Percentiles rank a stretch among this genome's conserved stretches.
Evolutionary conservation across 2,329 filamentous ascomycete genomes (phyloP).

Genomic region (Fusarium sp.): DNA sequence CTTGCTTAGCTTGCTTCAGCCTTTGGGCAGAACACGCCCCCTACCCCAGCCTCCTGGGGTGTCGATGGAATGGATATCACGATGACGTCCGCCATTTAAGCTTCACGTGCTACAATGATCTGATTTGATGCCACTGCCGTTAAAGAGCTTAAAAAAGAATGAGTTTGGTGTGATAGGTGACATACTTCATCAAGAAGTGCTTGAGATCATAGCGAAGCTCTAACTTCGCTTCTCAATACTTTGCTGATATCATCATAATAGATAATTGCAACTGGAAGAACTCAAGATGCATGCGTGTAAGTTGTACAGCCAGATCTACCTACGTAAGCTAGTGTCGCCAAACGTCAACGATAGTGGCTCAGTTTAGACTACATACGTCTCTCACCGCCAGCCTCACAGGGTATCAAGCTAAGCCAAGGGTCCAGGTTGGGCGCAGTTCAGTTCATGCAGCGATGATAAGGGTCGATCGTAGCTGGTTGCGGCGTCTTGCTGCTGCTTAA

Average conservation of each 20-base stretch:
- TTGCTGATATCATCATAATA: not conserved
- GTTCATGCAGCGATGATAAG: slow-evolving; percentile 26
- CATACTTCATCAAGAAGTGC: not conserved
- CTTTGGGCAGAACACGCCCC: slow-evolving; percentile 8
- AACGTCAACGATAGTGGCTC: slow-evolving; percentile 2
- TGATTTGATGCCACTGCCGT: slow-evolving; percentile 8
- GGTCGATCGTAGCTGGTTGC: slow-evolving; percentile 31
- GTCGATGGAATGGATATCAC: slow-evolving; percentile 9
- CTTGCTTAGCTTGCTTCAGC: slow-evolving; percentile 20
- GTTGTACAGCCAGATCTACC: slow-evolving; percentile 8
- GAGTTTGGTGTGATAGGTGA: not conserved
- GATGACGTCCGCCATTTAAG: slow-evolving; percentile 25
- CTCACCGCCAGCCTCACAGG: slow-evolving; percentile 27
- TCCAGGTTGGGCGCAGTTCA: slow-evolving; percentile 15
- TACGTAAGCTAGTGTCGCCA: slow-evolving; percentile 3
- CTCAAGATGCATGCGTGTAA: slow-evolving; percentile 16
- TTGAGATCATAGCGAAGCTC: not conserved
- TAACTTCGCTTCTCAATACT: not conserved
- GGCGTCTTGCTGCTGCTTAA: slow-evolving; percentile 1
- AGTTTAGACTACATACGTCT: slow-evolving; percentile 1
- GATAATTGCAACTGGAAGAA: slow-evolving; percentile 4
- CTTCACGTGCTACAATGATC: slow-evolving; percentile 13
- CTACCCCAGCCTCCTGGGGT: slow-evolving; percentile 1
- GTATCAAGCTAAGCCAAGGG: slow-evolving; percentile 11
- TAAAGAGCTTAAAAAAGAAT: not conserved